phyloP scores from a whole-genome alignment of 441 rosid genomes.

The Biscutella laevigata region DNA sequence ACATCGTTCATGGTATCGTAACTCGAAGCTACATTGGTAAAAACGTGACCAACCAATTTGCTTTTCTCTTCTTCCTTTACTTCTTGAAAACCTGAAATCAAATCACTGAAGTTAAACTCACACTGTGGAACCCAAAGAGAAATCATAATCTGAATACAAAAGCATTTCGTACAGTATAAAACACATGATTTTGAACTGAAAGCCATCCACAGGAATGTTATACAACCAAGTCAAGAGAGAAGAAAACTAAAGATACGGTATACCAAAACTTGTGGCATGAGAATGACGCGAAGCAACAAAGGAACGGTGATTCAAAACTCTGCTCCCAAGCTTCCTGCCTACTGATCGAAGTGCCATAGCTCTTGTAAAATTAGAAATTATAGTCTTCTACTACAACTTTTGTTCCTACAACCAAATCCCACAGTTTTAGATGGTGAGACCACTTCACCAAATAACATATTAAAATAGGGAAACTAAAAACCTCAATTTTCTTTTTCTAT shows the following conservation, averaged over 20 bases:
- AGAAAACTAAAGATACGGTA: no score
- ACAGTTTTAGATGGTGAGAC: background rate
- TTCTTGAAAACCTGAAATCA: slow-evolving; percentile 70
- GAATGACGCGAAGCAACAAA: slow-evolving; percentile 56
- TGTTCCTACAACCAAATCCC: slow-evolving; percentile 8
- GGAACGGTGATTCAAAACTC: slow-evolving; percentile 32
- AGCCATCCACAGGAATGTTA: background rate
- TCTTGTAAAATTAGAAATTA: no score
- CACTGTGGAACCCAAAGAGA: background rate
- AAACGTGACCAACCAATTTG: slow-evolving; percentile 72
- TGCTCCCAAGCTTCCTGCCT: slow-evolving; percentile 39
- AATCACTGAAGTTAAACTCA: background rate
- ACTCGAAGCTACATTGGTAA: slow-evolving; percentile 78
- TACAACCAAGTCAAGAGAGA: slow-evolving; percentile 5
- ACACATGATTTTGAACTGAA: background rate
- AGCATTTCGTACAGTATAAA: background rate
- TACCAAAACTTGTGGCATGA: slow-evolving; percentile 93
- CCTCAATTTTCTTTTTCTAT: no score
- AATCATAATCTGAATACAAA: background rate
- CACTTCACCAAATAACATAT: slow-evolving; percentile 1
- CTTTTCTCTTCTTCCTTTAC: slow-evolving; percentile 79
- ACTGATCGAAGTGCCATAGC: slow-evolving; percentile 51
- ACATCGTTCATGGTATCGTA: slow-evolving; percentile 97
- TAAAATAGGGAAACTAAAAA: background rate
- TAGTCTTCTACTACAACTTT: no score